These are phyloP conservation scores for Cutaneotrichosporon spelunceum DNA, from an alignment of 1,284 basidiomycete species.

Conservation along the genomic window DNA sequence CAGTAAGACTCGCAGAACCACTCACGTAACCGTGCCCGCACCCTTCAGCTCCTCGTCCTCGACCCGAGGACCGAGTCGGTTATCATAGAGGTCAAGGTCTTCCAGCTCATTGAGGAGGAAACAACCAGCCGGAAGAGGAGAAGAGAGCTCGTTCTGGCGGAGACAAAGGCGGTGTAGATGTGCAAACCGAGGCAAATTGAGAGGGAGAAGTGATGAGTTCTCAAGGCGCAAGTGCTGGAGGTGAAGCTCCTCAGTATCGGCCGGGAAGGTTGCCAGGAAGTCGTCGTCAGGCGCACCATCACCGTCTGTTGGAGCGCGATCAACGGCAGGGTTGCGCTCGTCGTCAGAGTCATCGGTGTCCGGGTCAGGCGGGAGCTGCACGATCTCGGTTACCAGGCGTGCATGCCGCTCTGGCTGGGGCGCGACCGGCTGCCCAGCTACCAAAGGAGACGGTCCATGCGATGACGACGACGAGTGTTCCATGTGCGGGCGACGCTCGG, in stretches of 20 bases:
- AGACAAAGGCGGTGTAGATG: slow-evolving; percentile 73
- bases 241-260: slow-evolving; percentile 80
- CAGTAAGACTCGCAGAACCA: slow-evolving; percentile 22
- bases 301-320: slow-evolving; percentile 7
- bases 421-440: background rate
- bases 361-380: slow-evolving; percentile 20
- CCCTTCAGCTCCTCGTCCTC: slow-evolving; percentile 60
- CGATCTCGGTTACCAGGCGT: slow-evolving; percentile 28
- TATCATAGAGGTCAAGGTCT: slow-evolving; percentile 94
- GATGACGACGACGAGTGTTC: background rate
- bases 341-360: slow-evolving; percentile 36
- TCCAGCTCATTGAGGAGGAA: slow-evolving; percentile 69
- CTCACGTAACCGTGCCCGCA: slow-evolving; percentile 66
- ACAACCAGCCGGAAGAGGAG: slow-evolving; percentile 64
- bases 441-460: background rate
- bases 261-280: slow-evolving; percentile 58
- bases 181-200: slow-evolving; percentile 66
- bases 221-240: slow-evolving; percentile 77
- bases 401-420: background rate
- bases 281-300: slow-evolving; percentile 38
- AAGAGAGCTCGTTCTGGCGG: slow-evolving; percentile 77
- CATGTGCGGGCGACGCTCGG: background rate
- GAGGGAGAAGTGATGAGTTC: slow-evolving; percentile 58
- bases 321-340: slow-evolving; percentile 8
- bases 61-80: slow-evolving; percentile 73